These are phyloP conservation scores for Simmondsia chinensis DNA, from an alignment of 148 eudicot genomes.

Conservation along the genomic window DNA sequence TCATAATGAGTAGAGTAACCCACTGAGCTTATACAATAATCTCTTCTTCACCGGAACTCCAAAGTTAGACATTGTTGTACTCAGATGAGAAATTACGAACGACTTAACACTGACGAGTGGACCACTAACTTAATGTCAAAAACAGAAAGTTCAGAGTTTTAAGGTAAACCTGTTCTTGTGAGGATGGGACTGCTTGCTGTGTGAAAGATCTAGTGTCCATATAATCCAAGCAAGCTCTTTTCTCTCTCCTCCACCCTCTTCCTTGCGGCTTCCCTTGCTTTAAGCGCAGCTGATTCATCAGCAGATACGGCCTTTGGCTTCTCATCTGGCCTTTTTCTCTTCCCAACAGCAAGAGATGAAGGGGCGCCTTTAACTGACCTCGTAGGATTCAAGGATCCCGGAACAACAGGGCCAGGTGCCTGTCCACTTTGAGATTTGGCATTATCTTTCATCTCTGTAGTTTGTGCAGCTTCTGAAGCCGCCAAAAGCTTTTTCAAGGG, in stretches of 20 bases:
- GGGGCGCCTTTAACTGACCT: slow-evolving; percentile 31
- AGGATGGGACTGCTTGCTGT: neutral
- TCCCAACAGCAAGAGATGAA: slow-evolving; percentile 43
- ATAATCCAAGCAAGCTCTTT: slow-evolving; percentile 69
- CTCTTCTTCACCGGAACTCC: no score
- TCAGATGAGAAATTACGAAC: no score
- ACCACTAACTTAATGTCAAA: no score
- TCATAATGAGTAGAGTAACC: no score
- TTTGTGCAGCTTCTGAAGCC: slow-evolving; percentile 5
- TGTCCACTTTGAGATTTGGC: slow-evolving; percentile 5
- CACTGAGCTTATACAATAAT: no score
- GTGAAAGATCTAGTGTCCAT: slow-evolving; percentile 34
- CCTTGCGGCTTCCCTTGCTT: slow-evolving; percentile 95
- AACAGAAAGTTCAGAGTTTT: no score
- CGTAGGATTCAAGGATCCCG: slow-evolving; percentile 21
- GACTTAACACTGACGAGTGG: no score
- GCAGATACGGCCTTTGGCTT: slow-evolving; percentile 18
- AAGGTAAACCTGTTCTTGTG: neutral
- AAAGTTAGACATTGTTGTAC: no score
- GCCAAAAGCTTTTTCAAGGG: slow-evolving; percentile 18
- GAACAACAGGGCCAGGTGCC: slow-evolving; percentile 26
- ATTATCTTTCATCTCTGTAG: slow-evolving; percentile 23
- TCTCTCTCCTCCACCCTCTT: slow-evolving; percentile 85
- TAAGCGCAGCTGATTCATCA: slow-evolving; percentile 75
- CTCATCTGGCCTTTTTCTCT: slow-evolving; percentile 47